Evolutionary conservation across 495 filamentous ascomycete species (phyloP).

Genomic region (Neurospora tetrasperma): DNA sequence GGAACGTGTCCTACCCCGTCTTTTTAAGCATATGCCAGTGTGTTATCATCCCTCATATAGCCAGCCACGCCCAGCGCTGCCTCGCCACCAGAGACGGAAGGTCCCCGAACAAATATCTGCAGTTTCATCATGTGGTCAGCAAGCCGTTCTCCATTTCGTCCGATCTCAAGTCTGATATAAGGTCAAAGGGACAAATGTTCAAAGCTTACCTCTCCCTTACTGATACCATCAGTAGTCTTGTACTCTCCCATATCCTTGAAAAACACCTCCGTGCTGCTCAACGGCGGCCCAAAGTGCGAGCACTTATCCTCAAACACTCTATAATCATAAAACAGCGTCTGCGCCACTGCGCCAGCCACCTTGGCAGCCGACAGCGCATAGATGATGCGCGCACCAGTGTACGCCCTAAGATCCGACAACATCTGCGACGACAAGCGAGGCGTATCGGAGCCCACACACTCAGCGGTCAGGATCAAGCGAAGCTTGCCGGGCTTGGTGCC

Average conservation of each 20-base stretch:
- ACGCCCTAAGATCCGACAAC: conserved; percentile 68
- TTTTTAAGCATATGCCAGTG: conserved; percentile 35
- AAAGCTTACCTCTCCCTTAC: conserved; percentile 51
- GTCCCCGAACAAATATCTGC: conserved; percentile 54
- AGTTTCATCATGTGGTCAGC: neutral
- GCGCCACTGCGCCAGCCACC: conserved; percentile 74
- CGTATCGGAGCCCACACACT: conserved; percentile 41
- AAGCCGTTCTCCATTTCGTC: neutral
- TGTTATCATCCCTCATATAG: conserved; percentile 43
- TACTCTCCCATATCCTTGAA: conserved; percentile 48
- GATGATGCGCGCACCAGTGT: conserved; percentile 68
- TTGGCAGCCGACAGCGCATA: conserved; percentile 75
- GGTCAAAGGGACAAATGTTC: neutral
- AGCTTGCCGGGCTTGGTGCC: conserved; percentile 62
- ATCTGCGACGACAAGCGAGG: conserved; percentile 51
- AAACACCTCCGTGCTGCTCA: conserved; percentile 70
- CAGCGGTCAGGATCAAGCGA: conserved; percentile 60
- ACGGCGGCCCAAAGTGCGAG: conserved; percentile 73
- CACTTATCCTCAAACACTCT: conserved; percentile 44
- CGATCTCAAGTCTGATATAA: neutral
- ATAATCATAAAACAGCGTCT: conserved; percentile 86
- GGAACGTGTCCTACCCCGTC: neutral
- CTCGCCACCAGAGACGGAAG: conserved; percentile 56
- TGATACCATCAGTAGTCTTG: conserved; percentile 49
- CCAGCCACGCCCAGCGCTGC: conserved; percentile 48